phyloP scores from a whole-genome alignment of 306 rosid species.

The Benincasa hispida region DNA sequence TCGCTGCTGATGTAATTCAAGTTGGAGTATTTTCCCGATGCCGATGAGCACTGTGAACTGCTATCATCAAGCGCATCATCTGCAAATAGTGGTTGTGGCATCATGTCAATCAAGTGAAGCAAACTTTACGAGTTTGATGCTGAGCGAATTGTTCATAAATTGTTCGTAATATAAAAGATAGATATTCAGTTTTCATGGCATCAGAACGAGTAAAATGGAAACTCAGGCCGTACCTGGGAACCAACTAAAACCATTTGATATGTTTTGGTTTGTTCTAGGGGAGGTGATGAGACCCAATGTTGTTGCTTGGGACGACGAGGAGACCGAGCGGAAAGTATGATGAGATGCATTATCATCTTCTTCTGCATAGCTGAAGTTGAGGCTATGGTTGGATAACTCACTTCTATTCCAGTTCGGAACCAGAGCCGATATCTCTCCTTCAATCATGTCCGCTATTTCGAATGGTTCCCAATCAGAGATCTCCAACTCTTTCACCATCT shows the following conservation, averaged over 20 bases:
- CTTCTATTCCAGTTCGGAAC: slow-evolving; percentile 42
- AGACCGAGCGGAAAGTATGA: slow-evolving; percentile 26
- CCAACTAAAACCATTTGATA: slow-evolving; percentile 29
- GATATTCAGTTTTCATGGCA: background rate
- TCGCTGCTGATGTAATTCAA: slow-evolving; percentile 31
- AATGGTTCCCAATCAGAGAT: slow-evolving; percentile 67
- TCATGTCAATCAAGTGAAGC: background rate
- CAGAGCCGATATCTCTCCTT: slow-evolving; percentile 55
- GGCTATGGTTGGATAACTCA: slow-evolving; percentile 19
- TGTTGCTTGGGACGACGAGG: slow-evolving; percentile 54
- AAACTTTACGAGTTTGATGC: background rate
- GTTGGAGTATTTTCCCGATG: slow-evolving; percentile 48
- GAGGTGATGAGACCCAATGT: slow-evolving; percentile 22
- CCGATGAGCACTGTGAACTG: slow-evolving; percentile 65
- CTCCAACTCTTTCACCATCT: slow-evolving; percentile 91
- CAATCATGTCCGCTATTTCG: slow-evolving; percentile 76
- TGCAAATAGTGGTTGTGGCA: slow-evolving; percentile 20
- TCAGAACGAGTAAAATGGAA: background rate
- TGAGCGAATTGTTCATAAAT: background rate
- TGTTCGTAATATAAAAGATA: background rate
- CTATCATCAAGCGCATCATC: slow-evolving; percentile 54
- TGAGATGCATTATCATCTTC: slow-evolving; percentile 25
- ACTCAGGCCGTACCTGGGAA: slow-evolving; percentile 35
- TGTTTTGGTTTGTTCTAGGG: slow-evolving; percentile 21
- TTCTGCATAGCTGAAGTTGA: slow-evolving; percentile 27